Evolutionary conservation across 2,329 filamentous ascomycete genomes (phyloP).

Genomic region (Penicillium brevicompactum): DNA sequence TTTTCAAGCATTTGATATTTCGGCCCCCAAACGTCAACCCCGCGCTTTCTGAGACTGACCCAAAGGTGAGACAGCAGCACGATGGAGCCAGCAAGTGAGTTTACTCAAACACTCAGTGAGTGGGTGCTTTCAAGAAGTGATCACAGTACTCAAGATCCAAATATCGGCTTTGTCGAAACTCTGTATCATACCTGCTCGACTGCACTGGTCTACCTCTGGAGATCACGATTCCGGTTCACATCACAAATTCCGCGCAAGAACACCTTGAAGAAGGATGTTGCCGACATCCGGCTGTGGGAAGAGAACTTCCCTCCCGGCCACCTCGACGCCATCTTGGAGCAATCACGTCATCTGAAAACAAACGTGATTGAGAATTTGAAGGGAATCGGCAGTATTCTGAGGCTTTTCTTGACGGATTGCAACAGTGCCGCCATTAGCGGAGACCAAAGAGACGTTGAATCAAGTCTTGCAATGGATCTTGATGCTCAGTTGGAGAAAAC

Average conservation of each 20-base stretch:
- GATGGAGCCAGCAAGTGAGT: too few species aligned
- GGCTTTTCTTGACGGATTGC: background rate
- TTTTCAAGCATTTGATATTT: too few species aligned
- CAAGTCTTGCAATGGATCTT: too few species aligned
- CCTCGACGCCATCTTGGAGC: slow-evolving; percentile 4
- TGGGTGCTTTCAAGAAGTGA: too few species aligned
- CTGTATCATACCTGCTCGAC: slow-evolving; percentile 9
- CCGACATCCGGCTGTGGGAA: slow-evolving; percentile 4
- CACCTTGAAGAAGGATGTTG: slow-evolving; percentile 10
- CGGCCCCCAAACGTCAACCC: too few species aligned
- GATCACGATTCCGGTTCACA: slow-evolving; percentile 1
- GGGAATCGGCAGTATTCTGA: slow-evolving; percentile 4
- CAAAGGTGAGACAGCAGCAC: too few species aligned
- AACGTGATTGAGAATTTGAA: slow-evolving; percentile 6
- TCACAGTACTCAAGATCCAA: slow-evolving; percentile 6
- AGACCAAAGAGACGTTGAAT: too few species aligned
- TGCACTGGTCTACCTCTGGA: slow-evolving; percentile 8
- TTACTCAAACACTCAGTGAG: too few species aligned
- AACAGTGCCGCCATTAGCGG: too few species aligned
- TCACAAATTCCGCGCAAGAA: background rate
- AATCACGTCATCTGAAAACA: background rate
- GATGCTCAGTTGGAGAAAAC: slow-evolving; percentile 4
- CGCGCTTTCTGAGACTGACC: too few species aligned
- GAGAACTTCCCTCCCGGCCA: slow-evolving; percentile 7
- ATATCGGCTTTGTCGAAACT: slow-evolving; percentile 7